phyloP scores from a whole-genome alignment of 176 grass and related monocot species.

The Oryza glaberrima region DNA sequence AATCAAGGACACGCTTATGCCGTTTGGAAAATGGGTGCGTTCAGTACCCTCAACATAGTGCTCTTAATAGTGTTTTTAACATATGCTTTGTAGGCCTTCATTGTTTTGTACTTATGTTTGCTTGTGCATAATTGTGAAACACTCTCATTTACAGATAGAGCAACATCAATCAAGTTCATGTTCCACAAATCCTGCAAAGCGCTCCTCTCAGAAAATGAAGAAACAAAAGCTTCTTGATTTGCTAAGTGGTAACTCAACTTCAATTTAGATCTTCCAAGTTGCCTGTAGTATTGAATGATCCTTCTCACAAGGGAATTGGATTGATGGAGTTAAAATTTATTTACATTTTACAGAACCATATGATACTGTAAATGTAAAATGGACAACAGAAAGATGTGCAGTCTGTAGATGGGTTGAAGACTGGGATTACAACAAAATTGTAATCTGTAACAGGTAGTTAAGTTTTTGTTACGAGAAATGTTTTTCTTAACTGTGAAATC shows the following conservation, averaged over 20 bases:
- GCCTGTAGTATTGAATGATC: conserved; percentile 20
- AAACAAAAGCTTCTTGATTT: conserved; percentile 84
- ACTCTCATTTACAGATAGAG: conserved; percentile 72
- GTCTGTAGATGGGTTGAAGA: conserved; percentile 99
- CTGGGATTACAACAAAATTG: conserved; percentile 99
- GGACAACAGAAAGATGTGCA: conserved; percentile 99
- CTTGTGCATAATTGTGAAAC: conserved; percentile 27
- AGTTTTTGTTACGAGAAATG: conserved; percentile 11
- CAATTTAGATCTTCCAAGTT: conserved; percentile 17
- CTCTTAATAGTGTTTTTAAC: conserved; percentile 10
- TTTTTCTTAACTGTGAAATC: background rate
- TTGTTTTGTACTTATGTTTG: conserved; percentile 27
- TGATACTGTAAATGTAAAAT: conserved; percentile 82
- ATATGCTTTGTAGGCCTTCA: background rate
- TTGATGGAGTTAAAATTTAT: conserved; percentile 22
- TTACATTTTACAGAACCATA: conserved; percentile 76
- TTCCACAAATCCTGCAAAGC: conserved; percentile 63
- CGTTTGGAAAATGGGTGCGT: conserved; percentile 95
- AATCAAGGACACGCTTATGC: conserved; percentile 66
- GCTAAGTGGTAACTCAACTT: conserved; percentile 64
- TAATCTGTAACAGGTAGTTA: conserved; percentile 88
- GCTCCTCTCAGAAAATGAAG: conserved; percentile 84
- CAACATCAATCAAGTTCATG: conserved; percentile 60
- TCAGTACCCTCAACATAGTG: conserved; percentile 9
- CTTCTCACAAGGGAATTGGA: conserved; percentile 23